Conservation (phyloP, 345 rosid genomes). For the Zanthoxylum bungeanum region DNA sequence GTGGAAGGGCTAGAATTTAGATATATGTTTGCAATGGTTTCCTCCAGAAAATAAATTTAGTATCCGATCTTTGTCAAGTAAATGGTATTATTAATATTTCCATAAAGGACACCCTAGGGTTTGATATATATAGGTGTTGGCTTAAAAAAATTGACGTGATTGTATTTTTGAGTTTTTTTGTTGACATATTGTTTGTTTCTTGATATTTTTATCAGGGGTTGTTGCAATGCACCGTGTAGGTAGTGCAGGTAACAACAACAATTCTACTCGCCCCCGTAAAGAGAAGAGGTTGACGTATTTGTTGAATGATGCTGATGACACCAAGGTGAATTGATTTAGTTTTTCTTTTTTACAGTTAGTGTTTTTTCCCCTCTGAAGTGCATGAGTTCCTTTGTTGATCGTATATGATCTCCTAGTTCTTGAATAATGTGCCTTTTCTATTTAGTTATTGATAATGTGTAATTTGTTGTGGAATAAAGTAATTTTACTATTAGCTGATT, state of each 20-base stretch:
- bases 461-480: too few species aligned
- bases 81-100: background rate
- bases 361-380: background rate
- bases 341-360: background rate
- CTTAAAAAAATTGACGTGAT: background rate
- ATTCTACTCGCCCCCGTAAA: constrained; percentile 88
- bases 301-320: constrained; percentile 66
- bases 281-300: constrained; percentile 97
- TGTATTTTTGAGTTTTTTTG: background rate
- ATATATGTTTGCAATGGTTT: background rate
- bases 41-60: background rate
- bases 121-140: background rate
- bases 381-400: background rate
- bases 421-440: background rate
- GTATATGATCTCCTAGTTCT: background rate
- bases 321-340: constrained; percentile 51
- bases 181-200: constrained; percentile 7
- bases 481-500: background rate
- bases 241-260: constrained; percentile 85
- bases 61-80: background rate
- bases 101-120: background rate
- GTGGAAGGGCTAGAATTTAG: background rate
- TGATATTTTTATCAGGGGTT: constrained; percentile 30
- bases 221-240: constrained; percentile 98
- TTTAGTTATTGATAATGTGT: background rate